Conservation (phyloP, 345 rosid species). For the Moricandia moricandioides region DNA sequence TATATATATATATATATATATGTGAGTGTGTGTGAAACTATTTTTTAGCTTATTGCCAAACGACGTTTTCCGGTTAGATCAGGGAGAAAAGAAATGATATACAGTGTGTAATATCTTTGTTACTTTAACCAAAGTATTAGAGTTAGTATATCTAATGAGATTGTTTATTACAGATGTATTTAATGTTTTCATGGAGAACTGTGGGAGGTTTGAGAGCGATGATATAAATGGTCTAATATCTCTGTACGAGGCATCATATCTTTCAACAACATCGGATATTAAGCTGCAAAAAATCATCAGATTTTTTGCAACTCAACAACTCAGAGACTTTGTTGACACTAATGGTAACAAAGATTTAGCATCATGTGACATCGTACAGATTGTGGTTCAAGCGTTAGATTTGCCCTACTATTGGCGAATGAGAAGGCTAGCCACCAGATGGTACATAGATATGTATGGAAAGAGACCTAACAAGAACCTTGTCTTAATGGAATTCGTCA, state of each 20-base stretch:
- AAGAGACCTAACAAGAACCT: background rate
- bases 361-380: background rate
- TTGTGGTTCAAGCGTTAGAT: background rate
- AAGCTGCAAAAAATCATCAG: background rate
- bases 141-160: background rate
- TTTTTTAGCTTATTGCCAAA: no score
- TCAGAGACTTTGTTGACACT: background rate
- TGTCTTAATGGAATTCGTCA: background rate
- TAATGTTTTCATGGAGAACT: background rate
- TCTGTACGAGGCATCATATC: background rate
- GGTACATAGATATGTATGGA: background rate
- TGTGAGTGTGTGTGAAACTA: no score
- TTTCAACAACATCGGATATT: background rate
- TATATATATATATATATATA: no score
- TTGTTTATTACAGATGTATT: background rate
- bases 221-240: background rate
- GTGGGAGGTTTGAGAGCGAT: background rate
- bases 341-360: background rate
- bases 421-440: background rate
- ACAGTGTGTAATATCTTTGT: no score
- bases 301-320: background rate
- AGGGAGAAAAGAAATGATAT: no score
- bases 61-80: no score
- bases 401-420: background rate
- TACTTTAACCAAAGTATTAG: no score